Percentiles rank a stretch among this genome's conserved stretches.
Conservation (phyloP, 2,329 filamentous ascomycete genomes). For the Aspergillus fructus region DNA sequence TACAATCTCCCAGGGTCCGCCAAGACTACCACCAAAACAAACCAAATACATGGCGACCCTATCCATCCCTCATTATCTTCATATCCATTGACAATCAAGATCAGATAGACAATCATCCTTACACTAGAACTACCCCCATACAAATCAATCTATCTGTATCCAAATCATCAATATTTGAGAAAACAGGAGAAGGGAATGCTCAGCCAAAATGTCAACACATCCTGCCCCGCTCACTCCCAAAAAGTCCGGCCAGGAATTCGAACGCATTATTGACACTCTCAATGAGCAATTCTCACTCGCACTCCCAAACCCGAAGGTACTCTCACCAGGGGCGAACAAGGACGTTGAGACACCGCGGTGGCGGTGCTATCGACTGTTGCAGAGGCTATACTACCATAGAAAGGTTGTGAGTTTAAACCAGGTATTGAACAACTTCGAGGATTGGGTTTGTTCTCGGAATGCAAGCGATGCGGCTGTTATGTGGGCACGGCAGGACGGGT, state of each 20-base stretch:
- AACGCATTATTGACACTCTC: slow-evolving; percentile 30
- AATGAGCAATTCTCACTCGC: slow-evolving; percentile 36
- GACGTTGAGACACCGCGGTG: slow-evolving; percentile 18
- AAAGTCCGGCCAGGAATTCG: slow-evolving; percentile 23
- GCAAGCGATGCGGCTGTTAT: slow-evolving; percentile 23
- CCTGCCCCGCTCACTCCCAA: slow-evolving; percentile 23
- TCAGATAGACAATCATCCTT: background rate
- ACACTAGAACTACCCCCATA: background rate
- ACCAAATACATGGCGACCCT: background rate
- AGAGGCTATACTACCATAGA: slow-evolving; percentile 30
- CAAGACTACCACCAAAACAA: background rate
- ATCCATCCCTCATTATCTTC: background rate
- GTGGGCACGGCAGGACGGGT: slow-evolving; percentile 14
- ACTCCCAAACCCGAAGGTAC: slow-evolving; percentile 27
- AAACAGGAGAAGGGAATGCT: background rate
- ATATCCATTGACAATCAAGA: background rate
- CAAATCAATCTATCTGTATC: background rate
- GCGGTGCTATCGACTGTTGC: slow-evolving; percentile 29
- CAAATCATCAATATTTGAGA: background rate
- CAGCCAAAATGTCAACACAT: slow-evolving; percentile 59
- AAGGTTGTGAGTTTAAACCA: slow-evolving; percentile 20
- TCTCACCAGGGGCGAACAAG: slow-evolving; percentile 18
- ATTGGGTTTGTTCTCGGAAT: slow-evolving; percentile 30
- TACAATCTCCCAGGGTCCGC: background rate
- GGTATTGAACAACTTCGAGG: slow-evolving; percentile 32